Evolutionary conservation across 306 rosid species (phyloP).

Genomic region (Mimosa pudica): DNA sequence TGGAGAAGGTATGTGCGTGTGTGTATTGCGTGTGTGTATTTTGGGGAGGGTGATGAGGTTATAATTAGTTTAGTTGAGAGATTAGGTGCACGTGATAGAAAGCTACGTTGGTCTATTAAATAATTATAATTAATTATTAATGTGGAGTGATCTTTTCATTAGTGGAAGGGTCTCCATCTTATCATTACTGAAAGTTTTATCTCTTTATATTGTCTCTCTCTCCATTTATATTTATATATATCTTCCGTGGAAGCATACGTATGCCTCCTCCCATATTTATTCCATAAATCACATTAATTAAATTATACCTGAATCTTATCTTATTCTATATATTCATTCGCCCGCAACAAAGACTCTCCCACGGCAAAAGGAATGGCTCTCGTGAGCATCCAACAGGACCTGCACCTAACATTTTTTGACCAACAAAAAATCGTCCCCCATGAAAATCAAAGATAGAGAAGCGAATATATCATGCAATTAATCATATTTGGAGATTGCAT

Average conservation of each 20-base stretch:
- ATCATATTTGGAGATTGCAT: conserved; percentile 9
- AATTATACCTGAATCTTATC: not conserved
- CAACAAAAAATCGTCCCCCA: not conserved
- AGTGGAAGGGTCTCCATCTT: conserved; percentile 45
- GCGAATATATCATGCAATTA: not conserved
- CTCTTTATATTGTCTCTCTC: not conserved
- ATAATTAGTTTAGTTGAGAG: not conserved
- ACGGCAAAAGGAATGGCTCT: not conserved
- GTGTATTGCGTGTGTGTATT: no score
- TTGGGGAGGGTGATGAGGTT: not conserved
- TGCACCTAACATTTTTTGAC: conserved; percentile 44
- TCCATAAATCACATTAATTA: not conserved
- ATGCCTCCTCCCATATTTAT: not conserved
- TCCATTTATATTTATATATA: not conserved
- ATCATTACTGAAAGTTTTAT: conserved; percentile 30
- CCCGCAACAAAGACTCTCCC: not conserved
- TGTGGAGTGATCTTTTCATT: conserved; percentile 12
- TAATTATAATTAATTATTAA: conserved; percentile 11
- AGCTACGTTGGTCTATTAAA: conserved; percentile 21
- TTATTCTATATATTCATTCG: not conserved
- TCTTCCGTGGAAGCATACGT: conserved; percentile 7
- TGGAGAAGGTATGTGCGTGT: not conserved
- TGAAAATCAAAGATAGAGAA: not conserved
- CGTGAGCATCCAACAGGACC: conserved; percentile 32
- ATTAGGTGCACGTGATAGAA: conserved; percentile 28